A percentile compares a stretch with the other conserved stretches of the same genome.
phyloP scores from a whole-genome alignment of 2,329 filamentous ascomycete genomes.

The Colletotrichum karsti region DNA sequence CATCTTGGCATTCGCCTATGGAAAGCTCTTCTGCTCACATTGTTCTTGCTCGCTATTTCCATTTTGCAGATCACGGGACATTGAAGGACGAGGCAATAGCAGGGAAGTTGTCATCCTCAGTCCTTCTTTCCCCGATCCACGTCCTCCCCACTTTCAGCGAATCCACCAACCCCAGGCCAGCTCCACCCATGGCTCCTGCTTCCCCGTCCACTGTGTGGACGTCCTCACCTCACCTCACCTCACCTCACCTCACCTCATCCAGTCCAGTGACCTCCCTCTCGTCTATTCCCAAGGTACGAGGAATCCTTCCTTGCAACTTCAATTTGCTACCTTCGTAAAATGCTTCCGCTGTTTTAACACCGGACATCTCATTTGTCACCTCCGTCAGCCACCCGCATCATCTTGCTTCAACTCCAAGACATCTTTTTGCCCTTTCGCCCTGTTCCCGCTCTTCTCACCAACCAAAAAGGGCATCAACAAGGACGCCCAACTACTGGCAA shows the following conservation, averaged over 20 bases:
- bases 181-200: conserved; percentile 7
- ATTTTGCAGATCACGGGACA: conserved; percentile 1
- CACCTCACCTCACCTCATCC: not conserved
- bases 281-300: too few relatives aligned
- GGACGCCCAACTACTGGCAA: too few relatives aligned
- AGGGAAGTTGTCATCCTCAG: not conserved
- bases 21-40: too few relatives aligned
- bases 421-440: not conserved
- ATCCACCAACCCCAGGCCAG: not conserved
- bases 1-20: not conserved
- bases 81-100: not conserved
- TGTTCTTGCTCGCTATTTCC: not conserved
- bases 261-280: not conserved
- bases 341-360: not conserved
- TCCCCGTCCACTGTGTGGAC: too few relatives aligned
- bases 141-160: not conserved
- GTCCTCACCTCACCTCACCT: too few relatives aligned
- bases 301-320: not conserved
- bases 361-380: not conserved
- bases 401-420: not conserved
- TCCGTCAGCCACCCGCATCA: conserved; percentile 16
- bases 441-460: not conserved
- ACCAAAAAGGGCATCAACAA: not conserved
- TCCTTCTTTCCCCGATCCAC: not conserved
- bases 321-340: not conserved